These are phyloP conservation scores for Beta corolliflora DNA, from an alignment of 179 eudicot species.

Conservation along the genomic window DNA sequence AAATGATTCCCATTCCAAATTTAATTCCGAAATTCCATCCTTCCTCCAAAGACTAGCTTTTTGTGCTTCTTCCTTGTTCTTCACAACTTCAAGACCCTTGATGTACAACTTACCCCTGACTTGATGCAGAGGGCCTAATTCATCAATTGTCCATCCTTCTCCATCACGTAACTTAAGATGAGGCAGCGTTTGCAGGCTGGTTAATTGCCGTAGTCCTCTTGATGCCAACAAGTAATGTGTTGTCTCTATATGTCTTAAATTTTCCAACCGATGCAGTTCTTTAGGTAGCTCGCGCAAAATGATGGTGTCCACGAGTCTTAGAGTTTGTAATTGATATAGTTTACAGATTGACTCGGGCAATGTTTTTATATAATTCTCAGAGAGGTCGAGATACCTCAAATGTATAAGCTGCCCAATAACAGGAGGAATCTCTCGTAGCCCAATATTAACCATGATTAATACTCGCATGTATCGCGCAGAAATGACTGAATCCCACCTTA, in stretches of 20 bases:
- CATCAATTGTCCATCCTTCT: conserved; percentile 22
- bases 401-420: conserved; percentile 23
- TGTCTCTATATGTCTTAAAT: conserved; percentile 20
- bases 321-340: conserved; percentile 27
- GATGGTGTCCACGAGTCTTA: not conserved
- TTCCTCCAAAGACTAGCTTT: conserved; percentile 6
- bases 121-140: conserved; percentile 3
- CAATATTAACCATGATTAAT: not conserved
- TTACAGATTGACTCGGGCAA: conserved; percentile 13
- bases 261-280: not conserved
- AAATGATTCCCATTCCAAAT: not conserved
- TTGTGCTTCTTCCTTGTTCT: conserved; percentile 12
- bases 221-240: not conserved
- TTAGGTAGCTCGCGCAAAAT: conserved; percentile 8
- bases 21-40: not conserved
- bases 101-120: not conserved
- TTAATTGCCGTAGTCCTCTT: conserved; percentile 1
- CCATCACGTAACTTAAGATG: not conserved
- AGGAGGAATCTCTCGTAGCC: not conserved
- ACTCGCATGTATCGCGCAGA: conserved; percentile 1
- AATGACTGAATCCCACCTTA: not conserved
- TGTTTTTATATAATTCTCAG: conserved; percentile 14
- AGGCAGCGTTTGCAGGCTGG: conserved; percentile 1
- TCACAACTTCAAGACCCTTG: conserved; percentile 18
- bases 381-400: conserved; percentile 22